These are phyloP conservation scores for Sarcodon aspratus DNA, from an alignment of 768 basidiomycete species.

Conservation along the genomic window DNA sequence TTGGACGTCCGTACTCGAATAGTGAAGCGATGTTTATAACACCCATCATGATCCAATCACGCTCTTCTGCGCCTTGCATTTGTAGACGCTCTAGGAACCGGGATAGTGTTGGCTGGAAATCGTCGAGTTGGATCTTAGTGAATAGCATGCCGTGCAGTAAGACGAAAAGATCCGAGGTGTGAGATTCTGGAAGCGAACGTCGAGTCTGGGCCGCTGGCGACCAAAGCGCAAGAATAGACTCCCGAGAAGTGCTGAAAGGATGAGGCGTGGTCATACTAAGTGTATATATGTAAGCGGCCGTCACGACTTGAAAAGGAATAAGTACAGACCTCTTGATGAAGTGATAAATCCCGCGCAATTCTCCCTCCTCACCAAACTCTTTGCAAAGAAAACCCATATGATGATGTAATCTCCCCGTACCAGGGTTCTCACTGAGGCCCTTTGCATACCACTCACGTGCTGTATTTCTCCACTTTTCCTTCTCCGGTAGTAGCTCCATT, in stretches of 20 bases:
- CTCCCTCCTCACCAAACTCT: constrained; percentile 83
- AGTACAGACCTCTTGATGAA: constrained; percentile 79
- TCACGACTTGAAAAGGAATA: constrained; percentile 1
- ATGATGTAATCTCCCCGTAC: constrained; percentile 91
- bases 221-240: constrained; percentile 86
- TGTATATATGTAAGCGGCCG: constrained; percentile 1
- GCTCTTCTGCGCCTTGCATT: constrained; percentile 65
- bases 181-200: constrained; percentile 67
- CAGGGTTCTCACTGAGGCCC: constrained; percentile 82
- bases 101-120: constrained; percentile 71
- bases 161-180: constrained; percentile 71
- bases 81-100: constrained; percentile 81
- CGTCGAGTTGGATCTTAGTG: constrained; percentile 89
- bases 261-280: constrained; percentile 84
- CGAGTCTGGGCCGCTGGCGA: constrained; percentile 61
- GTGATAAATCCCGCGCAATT: constrained; percentile 81
- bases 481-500: constrained; percentile 82
- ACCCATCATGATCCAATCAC: constrained; percentile 97
- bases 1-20: constrained; percentile 78
- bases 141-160: constrained; percentile 96
- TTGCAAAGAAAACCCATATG: constrained; percentile 83
- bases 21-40: constrained; percentile 71
- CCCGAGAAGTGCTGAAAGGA: constrained; percentile 79
- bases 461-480: constrained; percentile 83
- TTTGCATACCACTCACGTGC: constrained; percentile 90